A percentile compares a stretch with the other conserved stretches of the same genome.
Evolutionary conservation across 441 rosid genomes (phyloP).

Genomic region (Dalechampia spathulata): DNA sequence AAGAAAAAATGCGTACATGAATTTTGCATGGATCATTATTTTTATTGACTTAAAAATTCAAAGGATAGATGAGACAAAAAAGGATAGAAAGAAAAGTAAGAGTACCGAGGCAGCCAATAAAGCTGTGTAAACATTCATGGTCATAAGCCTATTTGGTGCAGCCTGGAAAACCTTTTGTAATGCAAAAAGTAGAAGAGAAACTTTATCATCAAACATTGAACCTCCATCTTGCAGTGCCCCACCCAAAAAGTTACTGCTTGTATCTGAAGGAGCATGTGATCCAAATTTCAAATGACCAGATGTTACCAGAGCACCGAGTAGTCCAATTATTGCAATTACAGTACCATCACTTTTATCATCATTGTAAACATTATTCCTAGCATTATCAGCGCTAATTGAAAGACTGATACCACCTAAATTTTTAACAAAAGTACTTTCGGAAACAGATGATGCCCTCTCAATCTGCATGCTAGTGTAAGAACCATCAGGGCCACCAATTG

Average conservation of each 20-base stretch:
- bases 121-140: slow-evolving; percentile 78
- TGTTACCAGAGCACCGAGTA: slow-evolving; percentile 79
- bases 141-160: slow-evolving; percentile 92
- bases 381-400: slow-evolving; percentile 92
- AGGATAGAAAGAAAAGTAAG: not conserved
- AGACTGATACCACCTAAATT: slow-evolving; percentile 94
- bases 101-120: slow-evolving; percentile 93
- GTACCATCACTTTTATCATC: slow-evolving; percentile 87
- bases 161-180: slow-evolving; percentile 91
- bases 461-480: slow-evolving; percentile 33
- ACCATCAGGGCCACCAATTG: slow-evolving; percentile 28
- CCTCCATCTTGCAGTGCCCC: slow-evolving; percentile 66
- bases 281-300: slow-evolving; percentile 74
- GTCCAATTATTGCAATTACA: slow-evolving; percentile 82
- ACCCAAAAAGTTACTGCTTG: slow-evolving; percentile 52
- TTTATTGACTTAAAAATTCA: not conserved
- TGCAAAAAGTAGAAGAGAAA: slow-evolving; percentile 86
- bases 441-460: slow-evolving; percentile 57
- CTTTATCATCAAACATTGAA: slow-evolving; percentile 94
- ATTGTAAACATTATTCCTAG: slow-evolving; percentile 92
- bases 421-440: slow-evolving; percentile 47
- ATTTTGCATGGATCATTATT: not conserved
- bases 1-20: not conserved
- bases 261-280: slow-evolving; percentile 46
- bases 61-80: not conserved